Evolutionary conservation across 2,329 filamentous ascomycete genomes (phyloP), one percentile per base, ranked within the genome.

Genomic region (Ophiocordyceps camponoti-floridani): DNA sequence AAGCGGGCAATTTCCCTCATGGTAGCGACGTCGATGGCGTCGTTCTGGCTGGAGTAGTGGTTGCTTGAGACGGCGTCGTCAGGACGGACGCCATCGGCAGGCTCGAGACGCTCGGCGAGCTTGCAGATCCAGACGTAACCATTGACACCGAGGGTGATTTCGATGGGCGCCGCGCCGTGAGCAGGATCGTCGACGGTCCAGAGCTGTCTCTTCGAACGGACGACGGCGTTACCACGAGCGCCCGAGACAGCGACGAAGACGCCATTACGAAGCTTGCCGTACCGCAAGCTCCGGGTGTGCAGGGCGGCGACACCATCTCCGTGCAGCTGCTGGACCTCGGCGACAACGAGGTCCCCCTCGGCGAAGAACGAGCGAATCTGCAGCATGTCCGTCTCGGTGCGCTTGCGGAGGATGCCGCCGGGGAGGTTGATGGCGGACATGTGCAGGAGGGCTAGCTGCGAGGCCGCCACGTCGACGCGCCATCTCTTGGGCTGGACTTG

Each of bases 311-410:
- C 81, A 47, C 88, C 89, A 62, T 96, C 89, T 47, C 78, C 73
- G 60, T 87, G 85, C 45, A 98, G 69, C 53, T 77, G 77, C 70
- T 98, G 91, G 45, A 98, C 91, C 65, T 98, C 91, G 1, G 91
- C 91, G 16, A 96, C 84, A 14, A 98, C 68, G 44, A 98, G 66
- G 59, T 98, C 91, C 12, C 91, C 91, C 63, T 98, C 91, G 45
- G 82, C 80, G 66, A 98, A 96, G 64, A 95, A 98, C n/a, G 79
- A 85, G 43, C 91, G 78, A 62, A 98, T 96, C 64, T 96, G 91
- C 55, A 98, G 72, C 67, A 96, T 91, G 62, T 98, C 91, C 14
- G 91, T 93, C 56, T 89, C 88, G 27, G 91, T 98, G 51, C 91
- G 74, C 58, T 89, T 84, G 47, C 91, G 77, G 54, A 95, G 70